Percentiles rank a stretch among this genome's conserved stretches.
phyloP scores from a whole-genome alignment of 106 monocot species.

The Dendrobium nobile region DNA sequence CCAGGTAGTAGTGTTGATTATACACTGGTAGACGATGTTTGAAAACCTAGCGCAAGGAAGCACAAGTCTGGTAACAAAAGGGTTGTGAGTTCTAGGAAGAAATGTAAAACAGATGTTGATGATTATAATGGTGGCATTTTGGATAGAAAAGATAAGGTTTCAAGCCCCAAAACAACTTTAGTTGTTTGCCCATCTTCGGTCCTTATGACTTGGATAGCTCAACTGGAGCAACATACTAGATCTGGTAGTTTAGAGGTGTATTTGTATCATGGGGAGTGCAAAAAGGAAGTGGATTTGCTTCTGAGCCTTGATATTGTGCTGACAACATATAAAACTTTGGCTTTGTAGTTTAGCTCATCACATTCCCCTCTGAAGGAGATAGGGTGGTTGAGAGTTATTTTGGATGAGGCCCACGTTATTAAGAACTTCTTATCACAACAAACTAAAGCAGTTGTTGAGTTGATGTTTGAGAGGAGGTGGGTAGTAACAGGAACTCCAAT shows the following conservation, averaged over 20 bases:
- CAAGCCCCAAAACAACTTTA: conserved; percentile 37
- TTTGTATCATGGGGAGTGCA: conserved; percentile 68
- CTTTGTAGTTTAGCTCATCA: conserved; percentile 33
- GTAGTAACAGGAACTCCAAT: conserved; percentile 96
- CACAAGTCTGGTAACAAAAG: conserved; percentile 10
- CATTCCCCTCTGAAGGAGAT: conserved; percentile 56
- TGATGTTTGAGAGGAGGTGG: conserved; percentile 93
- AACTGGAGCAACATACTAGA: conserved; percentile 80
- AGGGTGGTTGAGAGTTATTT: conserved; percentile 79
- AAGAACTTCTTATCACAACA: conserved; percentile 80
- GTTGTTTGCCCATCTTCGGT: conserved; percentile 94
- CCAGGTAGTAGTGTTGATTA: not conserved
- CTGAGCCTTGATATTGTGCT: conserved; percentile 70
- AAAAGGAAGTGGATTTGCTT: conserved; percentile 37
- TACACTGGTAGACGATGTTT: not conserved
- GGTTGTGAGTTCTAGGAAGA: conserved; percentile 11
- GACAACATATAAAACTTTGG: conserved; percentile 70
- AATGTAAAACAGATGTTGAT: conserved; percentile 16
- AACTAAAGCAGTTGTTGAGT: conserved; percentile 81
- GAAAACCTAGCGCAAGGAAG: not conserved
- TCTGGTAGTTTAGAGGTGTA: conserved; percentile 74
- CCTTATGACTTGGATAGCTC: conserved; percentile 78
- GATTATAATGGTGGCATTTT: conserved; percentile 1
- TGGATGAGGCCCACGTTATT: conserved; percentile 92
- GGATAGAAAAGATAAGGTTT: not conserved